Conservation (phyloP, 140 eudicot genomes). For the Flaveria floridana region DNA sequence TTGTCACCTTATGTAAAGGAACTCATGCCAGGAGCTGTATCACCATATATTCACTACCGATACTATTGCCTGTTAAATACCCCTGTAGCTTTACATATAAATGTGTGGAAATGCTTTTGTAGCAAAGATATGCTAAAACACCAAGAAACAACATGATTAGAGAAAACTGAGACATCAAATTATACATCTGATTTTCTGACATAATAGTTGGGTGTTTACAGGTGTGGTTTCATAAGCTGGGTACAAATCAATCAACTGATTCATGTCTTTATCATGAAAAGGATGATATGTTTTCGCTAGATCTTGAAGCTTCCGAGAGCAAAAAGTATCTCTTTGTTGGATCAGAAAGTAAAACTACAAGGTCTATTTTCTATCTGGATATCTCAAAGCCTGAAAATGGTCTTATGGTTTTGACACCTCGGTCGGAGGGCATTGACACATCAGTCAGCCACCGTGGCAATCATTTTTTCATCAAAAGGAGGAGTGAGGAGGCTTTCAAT, state of each 20-base stretch:
- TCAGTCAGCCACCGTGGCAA: conserved; percentile 90
- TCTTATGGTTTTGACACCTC: conserved; percentile 71
- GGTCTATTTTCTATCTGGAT: conserved; percentile 81
- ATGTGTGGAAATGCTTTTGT: background rate
- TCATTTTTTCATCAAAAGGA: conserved; percentile 78
- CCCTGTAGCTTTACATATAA: background rate
- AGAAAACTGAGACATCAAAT: conserved; percentile 17
- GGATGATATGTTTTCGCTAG: conserved; percentile 81
- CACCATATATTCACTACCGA: background rate
- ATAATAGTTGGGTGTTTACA: conserved; percentile 28
- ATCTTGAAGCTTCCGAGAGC: conserved; percentile 85
- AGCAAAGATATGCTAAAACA: background rate
- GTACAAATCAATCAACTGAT: conserved; percentile 71
- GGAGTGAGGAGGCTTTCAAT: conserved; percentile 81
- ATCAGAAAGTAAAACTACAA: conserved; percentile 83
- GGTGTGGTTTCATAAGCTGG: conserved; percentile 92
- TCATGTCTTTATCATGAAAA: conserved; percentile 85
- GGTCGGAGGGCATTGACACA: conserved; percentile 74
- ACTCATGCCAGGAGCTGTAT: background rate
- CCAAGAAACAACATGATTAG: background rate
- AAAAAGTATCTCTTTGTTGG: conserved; percentile 72
- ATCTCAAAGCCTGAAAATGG: conserved; percentile 60
- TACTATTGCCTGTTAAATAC: background rate
- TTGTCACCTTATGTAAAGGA: background rate
- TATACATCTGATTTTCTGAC: conserved; percentile 14